Evolutionary conservation across 371 early-diverging fungal species (phyloP), one percentile per base, ranked within the genome.

Genomic region (Mortierella sp.): DNA sequence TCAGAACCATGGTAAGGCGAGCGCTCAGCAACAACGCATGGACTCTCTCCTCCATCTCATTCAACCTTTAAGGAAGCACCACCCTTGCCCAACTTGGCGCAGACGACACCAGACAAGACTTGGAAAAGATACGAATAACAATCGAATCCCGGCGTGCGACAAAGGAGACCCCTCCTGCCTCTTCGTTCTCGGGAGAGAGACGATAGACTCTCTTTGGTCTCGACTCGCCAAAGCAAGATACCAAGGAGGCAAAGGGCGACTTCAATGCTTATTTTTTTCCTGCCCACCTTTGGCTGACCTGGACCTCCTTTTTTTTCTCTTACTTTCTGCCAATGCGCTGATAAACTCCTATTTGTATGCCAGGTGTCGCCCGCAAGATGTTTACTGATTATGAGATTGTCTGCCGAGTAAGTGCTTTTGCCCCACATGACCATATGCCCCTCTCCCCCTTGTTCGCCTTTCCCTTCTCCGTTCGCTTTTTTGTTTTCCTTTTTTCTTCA

Each of bases 321-420:
- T 72, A 19, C 31, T 26, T 44, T 13, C 28, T 64, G 64, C 64
- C 64, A 64, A 37, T 64, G 11, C 72, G 43, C n/a, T 69, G 26
- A 31, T 46, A 19, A 46, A 50, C 82, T 78, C 74, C 76, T 77
- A 64, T 79, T 74, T 71, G 76, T 53, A 46, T 77, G 28, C 43
- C 75, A 94, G 94, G 94, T 51, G 91, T 92, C 75, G 96, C 95
- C 24, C 92, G 98, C 57, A 95, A 94, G 87, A 96, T 96, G 95
- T 98, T 92, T 88, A 97, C 98, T 50, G 98, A 98, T 87, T 99
- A 97, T 81, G 98, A 99, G 88, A 96, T 99, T 79, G 90, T 98
- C 74, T 97, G 97, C 88, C 92, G 94, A 87, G 96, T 97, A 92
- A 89, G 91, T 89, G 31, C 71, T 71, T 61, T 21, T 44, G 13